Evolutionary conservation across 1,284 basidiomycete species (phyloP), one percentile per base, ranked within the genome.

Genomic region (Moesziomyces sp.): DNA sequence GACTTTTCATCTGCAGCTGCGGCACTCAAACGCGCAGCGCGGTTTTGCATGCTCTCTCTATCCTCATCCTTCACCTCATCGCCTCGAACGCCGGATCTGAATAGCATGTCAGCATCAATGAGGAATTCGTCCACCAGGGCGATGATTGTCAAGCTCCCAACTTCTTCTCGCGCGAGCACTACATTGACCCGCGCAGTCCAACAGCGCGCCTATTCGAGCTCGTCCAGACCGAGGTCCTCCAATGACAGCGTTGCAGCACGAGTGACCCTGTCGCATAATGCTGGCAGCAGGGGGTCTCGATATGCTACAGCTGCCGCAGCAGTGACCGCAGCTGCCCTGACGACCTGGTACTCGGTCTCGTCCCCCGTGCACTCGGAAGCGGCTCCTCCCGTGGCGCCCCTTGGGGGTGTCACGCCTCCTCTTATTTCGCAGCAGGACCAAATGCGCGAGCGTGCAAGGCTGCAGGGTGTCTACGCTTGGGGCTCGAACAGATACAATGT

Each of bases 401-500:
- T 55, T 14, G 26, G 11, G 52, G 69, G 64, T 35, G 59, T 65
- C 13, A 62, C 73, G 0, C 54, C 68, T 0, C 64, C 68, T 24
- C 65, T 63, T 28, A 51, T 76, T 54, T 78, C 73, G 2, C 78
- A 81, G 49, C 78, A 79, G 55, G 74, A 81, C 16, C 69, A 74
- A 58, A 80, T 81, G 78, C 62, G 72, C 1, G 67, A 62, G n/a
- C 66, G 78, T 11, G 60, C 76, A 24, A 52, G 48, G 23, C 43
- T 60, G 28, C 72, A 77, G 52, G 78, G 78, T 21, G 76, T 80
- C 19, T 80, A 78, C 30, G 71, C 76, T 3, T 81, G 78, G 79
- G 79, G 79, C 10, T 74, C 71, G 5, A 81, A 81, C 46, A 50
- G 78, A 16, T 78, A 82, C 74, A 74, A 76, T 23, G 81, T 83